Percentiles rank a stretch among this genome's conserved stretches.
Evolutionary conservation across 176 grass and related monocot genomes (phyloP).

Genomic region (Triticum turgidum): DNA sequence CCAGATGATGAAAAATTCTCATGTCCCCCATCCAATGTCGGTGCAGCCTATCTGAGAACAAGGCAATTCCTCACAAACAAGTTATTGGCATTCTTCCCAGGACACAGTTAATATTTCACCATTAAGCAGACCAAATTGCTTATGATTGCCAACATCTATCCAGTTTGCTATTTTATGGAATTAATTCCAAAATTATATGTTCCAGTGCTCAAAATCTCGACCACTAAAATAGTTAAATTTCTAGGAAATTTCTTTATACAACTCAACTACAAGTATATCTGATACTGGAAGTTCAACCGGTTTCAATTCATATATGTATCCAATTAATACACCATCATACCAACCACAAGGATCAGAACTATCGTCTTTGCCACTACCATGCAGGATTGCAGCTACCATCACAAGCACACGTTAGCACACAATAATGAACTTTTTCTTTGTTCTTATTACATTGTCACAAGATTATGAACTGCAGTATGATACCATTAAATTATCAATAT

Average conservation of each 20-base stretch:
- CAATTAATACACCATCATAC: background rate
- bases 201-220: background rate
- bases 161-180: background rate
- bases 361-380: background rate
- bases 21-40: background rate
- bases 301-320: background rate
- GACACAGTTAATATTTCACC: constrained; percentile 18
- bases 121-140: constrained; percentile 19
- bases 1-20: too few relatives aligned
- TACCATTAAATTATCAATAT: constrained; percentile 6
- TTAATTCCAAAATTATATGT: background rate
- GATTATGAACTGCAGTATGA: background rate
- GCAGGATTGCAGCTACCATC: background rate
- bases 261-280: constrained; percentile 18
- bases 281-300: background rate
- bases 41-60: constrained; percentile 8
- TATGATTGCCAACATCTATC: constrained; percentile 29
- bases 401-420: background rate
- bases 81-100: background rate
- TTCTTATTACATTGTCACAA: background rate
- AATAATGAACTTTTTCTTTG: background rate
- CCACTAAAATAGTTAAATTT: background rate
- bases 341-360: constrained; percentile 1
- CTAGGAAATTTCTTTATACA: constrained; percentile 13
- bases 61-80: constrained; percentile 6